These are phyloP conservation scores for Dendrobium officinale DNA, from an alignment of 106 monocot genomes.

Conservation along the genomic window DNA sequence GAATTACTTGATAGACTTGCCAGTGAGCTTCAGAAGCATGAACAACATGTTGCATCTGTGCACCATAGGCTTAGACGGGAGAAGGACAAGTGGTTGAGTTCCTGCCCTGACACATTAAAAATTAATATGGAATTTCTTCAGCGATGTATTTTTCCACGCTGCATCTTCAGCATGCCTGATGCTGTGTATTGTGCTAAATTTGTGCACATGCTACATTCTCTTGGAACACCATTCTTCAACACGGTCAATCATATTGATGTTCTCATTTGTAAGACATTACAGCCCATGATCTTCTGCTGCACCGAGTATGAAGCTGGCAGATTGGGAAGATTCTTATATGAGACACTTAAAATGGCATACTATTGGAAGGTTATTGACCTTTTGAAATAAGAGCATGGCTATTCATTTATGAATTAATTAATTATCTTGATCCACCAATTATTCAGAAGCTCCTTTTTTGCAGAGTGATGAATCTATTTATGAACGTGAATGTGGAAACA, in stretches of 20 bases:
- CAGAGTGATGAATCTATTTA: slow-evolving; percentile 91
- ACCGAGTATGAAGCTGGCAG: slow-evolving; percentile 97
- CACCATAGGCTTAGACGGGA: slow-evolving; percentile 54
- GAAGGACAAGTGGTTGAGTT: slow-evolving; percentile 90
- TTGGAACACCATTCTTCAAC: slow-evolving; percentile 93
- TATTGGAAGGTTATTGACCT: slow-evolving; percentile 74
- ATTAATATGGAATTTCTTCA: slow-evolving; percentile 97
- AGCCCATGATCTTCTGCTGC: slow-evolving; percentile 98
- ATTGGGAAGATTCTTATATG: slow-evolving; percentile 86
- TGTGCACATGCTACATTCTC: slow-evolving; percentile 85
- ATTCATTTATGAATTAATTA: neutral
- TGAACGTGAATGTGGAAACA: slow-evolving; percentile 97
- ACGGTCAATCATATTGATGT: slow-evolving; percentile 92
- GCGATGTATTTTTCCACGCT: slow-evolving; percentile 90
- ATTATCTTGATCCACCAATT: neutral
- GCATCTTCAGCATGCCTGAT: slow-evolving; percentile 88
- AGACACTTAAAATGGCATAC: slow-evolving; percentile 93
- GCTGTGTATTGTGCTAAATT: slow-evolving; percentile 91
- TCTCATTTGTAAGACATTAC: slow-evolving; percentile 85
- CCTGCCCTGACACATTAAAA: slow-evolving; percentile 75
- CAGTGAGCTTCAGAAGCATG: slow-evolving; percentile 75
- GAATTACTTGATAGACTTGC: slow-evolving; percentile 76
- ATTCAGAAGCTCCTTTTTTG: slow-evolving; percentile 6
- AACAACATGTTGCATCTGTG: slow-evolving; percentile 88
- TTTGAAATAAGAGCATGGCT: neutral